Conservation (phyloP, 2,329 filamentous ascomycete genomes). For the Chaetomium sp. region DNA sequence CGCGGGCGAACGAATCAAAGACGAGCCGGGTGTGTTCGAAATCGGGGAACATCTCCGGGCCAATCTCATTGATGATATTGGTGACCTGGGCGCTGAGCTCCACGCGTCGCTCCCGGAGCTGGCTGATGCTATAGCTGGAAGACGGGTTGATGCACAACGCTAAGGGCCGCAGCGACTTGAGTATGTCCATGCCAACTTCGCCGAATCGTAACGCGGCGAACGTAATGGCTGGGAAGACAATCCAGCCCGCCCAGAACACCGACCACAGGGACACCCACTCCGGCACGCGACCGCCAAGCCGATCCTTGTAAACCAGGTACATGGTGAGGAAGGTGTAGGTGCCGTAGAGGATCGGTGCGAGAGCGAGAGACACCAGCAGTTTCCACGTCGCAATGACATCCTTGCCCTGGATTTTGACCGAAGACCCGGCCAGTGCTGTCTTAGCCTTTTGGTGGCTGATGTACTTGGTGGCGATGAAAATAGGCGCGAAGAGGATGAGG, state of each 20-base stretch:
- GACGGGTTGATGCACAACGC: slow-evolving; percentile 78
- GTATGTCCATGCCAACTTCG: slow-evolving; percentile 97
- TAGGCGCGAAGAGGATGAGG: slow-evolving; percentile 76
- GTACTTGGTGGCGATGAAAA: slow-evolving; percentile 76
- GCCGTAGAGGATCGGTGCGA: slow-evolving; percentile 76
- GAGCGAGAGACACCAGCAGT: slow-evolving; percentile 75
- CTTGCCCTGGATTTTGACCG: slow-evolving; percentile 79
- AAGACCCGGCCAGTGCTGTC: slow-evolving; percentile 76
- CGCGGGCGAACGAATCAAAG: slow-evolving; percentile 35
- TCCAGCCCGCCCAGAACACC: slow-evolving; percentile 66
- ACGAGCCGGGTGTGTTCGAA: slow-evolving; percentile 74
- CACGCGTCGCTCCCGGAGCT: slow-evolving; percentile 65
- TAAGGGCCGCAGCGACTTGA: slow-evolving; percentile 87
- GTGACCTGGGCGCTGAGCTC: slow-evolving; percentile 78
- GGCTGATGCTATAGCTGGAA: slow-evolving; percentile 75
- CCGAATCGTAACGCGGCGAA: slow-evolving; percentile 92
- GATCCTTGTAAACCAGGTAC: slow-evolving; percentile 72
- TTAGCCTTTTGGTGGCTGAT: slow-evolving; percentile 78
- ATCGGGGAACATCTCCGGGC: slow-evolving; percentile 95
- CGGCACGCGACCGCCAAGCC: slow-evolving; percentile 75
- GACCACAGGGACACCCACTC: slow-evolving; percentile 73
- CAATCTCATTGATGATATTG: slow-evolving; percentile 87
- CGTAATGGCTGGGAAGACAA: slow-evolving; percentile 80
- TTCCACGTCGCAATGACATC: slow-evolving; percentile 96
- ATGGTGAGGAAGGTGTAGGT: slow-evolving; percentile 71